Evolutionary conservation across 2,329 filamentous ascomycete genomes (phyloP).

Genomic region (Beauveria brongniartii): DNA sequence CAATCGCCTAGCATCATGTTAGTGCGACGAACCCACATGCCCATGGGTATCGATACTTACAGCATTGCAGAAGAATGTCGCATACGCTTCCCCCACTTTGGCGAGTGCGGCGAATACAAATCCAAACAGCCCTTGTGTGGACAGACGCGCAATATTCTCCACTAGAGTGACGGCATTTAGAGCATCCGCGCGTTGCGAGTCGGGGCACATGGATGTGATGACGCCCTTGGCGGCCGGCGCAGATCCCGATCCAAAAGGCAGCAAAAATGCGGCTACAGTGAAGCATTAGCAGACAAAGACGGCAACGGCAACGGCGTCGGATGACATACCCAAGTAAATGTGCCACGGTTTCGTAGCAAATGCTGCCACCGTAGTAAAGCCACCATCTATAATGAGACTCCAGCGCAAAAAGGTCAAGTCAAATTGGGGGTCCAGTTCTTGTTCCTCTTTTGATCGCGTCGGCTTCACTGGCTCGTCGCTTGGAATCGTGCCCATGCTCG

Average conservation of each 20-base stretch:
- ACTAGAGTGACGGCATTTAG: conserved; percentile 61
- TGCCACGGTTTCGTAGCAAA: conserved; percentile 59
- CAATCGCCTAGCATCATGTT: conserved; percentile 34
- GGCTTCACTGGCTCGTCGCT: conserved; percentile 35
- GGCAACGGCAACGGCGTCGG: neutral
- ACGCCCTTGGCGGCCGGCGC: conserved; percentile 63
- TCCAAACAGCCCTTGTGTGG: conserved; percentile 59
- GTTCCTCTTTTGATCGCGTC: conserved; percentile 20
- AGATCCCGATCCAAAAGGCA: conserved; percentile 62
- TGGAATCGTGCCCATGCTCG: conserved; percentile 25
- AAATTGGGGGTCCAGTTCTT: conserved; percentile 46
- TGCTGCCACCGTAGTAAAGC: conserved; percentile 53
- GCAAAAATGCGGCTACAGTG: conserved; percentile 45
- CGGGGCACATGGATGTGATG: conserved; percentile 62
- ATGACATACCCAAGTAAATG: conserved; percentile 48
- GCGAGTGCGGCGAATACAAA: conserved; percentile 58
- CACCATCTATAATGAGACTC: conserved; percentile 56
- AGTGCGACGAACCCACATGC: neutral
- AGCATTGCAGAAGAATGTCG: conserved; percentile 62
- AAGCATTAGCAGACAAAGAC: neutral
- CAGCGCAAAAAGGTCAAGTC: conserved; percentile 60
- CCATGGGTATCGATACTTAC: conserved; percentile 27
- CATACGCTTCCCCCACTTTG: conserved; percentile 46
- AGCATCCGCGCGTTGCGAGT: conserved; percentile 55
- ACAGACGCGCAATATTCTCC: conserved; percentile 58